phyloP scores from a whole-genome alignment of 164 flowering plant species.

The Platanus orientalis region DNA sequence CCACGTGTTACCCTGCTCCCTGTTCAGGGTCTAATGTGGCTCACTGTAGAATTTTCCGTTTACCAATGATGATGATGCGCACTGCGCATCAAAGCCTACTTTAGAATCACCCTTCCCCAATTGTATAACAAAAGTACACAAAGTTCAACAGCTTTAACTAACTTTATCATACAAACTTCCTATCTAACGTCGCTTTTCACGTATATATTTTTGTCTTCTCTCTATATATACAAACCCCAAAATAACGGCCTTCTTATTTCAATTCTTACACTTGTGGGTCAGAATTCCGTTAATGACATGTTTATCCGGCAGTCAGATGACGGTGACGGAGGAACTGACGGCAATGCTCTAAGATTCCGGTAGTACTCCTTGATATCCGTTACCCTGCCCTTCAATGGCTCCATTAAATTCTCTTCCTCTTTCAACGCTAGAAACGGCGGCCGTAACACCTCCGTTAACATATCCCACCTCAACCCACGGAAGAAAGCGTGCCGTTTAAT shows the following conservation, averaged over 20 bases:
- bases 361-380: conserved; percentile 59
- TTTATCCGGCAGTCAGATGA: conserved; percentile 17
- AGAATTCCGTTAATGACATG: conserved; percentile 54
- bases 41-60: no score
- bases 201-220: no score
- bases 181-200: no score
- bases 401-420: conserved; percentile 25
- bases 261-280: conserved; percentile 18
- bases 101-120: no score
- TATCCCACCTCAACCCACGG: conserved; percentile 66
- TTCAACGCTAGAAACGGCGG: conserved; percentile 72
- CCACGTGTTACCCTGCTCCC: no score
- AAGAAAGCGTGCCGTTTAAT: conserved; percentile 77
- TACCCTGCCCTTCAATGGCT: conserved; percentile 13
- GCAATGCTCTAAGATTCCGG: conserved; percentile 24
- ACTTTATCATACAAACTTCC: no score
- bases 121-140: no score
- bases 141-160: no score
- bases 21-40: no score
- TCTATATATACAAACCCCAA: conserved; percentile 21
- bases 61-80: no score
- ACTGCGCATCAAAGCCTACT: no score
- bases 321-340: conserved; percentile 22
- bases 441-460: conserved; percentile 61
- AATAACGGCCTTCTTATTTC: no score